phyloP scores from a whole-genome alignment of 2,329 filamentous ascomycete genomes.

The Ramularia collo-cygni region DNA sequence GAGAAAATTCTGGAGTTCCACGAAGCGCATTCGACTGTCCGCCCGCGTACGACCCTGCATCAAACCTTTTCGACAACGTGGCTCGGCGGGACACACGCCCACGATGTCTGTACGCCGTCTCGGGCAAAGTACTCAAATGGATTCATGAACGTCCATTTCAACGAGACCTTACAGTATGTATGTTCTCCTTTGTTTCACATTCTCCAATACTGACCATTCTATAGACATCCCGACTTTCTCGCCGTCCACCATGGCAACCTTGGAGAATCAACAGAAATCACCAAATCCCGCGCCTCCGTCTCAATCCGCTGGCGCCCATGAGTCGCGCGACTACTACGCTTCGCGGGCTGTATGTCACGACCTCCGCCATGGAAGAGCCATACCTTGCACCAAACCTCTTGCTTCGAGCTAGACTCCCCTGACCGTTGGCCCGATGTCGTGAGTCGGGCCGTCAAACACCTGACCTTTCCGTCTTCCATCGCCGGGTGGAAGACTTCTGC shows the following conservation, averaged over 20 bases:
- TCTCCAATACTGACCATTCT: neutral
- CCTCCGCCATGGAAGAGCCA: constrained; percentile 55
- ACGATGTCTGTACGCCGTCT: constrained; percentile 29
- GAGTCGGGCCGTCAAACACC: constrained; percentile 35
- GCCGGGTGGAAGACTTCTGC: constrained; percentile 34
- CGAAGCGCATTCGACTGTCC: constrained; percentile 8
- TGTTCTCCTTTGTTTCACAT: constrained; percentile 21
- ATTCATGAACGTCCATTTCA: constrained; percentile 28
- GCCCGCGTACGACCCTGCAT: constrained; percentile 5
- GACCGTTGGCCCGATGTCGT: constrained; percentile 94
- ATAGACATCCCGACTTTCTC: constrained; percentile 25
- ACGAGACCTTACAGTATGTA: constrained; percentile 26
- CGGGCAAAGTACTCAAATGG: constrained; percentile 25
- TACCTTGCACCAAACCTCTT: constrained; percentile 86
- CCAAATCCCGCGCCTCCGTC: constrained; percentile 51
- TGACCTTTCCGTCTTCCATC: constrained; percentile 40
- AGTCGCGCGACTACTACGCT: constrained; percentile 55
- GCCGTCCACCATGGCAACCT: constrained; percentile 38
- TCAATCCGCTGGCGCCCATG: constrained; percentile 55
- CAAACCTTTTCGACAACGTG: constrained; percentile 5
- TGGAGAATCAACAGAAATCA: constrained; percentile 47
- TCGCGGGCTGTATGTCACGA: constrained; percentile 47
- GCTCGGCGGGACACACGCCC: constrained; percentile 37
- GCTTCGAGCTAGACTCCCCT: constrained; percentile 81
- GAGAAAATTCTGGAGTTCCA: neutral